Base-by-base conservation (phyloP, 202 grass and related monocot species). In the Dendrocalamus latiflorus region DNA sequence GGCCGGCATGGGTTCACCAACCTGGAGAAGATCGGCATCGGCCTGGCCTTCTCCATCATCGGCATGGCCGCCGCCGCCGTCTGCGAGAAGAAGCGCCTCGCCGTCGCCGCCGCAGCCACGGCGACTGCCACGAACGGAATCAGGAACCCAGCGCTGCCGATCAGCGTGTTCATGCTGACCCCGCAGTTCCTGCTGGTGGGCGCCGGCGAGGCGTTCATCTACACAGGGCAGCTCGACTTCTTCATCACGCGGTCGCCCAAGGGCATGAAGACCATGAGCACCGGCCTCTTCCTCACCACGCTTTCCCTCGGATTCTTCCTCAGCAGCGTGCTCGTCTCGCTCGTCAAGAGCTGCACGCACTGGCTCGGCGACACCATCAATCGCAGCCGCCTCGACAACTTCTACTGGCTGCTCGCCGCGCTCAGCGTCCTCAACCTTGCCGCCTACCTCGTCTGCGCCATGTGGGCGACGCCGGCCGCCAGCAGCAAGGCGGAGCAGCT, bases 241-340 rank as follows among this genome's bases (percentile, higher is more conserved):
- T 98, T 98, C 92, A 94, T 98, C 77, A 94, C 92, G 15, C 75
- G 90, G 56, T 98, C 95, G 16, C 95, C 95, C 21, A 94, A 93
- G 72, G 73, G 95, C 61, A 98, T 98, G 95, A 98, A 98, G 85
- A 98, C 95, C 36, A 94, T 98, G 90, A 98, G 90, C 92, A 98
- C 95, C 1, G 92, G 95, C 3, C 84, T 98, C 13, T 98, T 86
- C 78, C 86, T 98, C 65, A 86, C 95, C 10, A 98, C 95, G 33
- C 82, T 98, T 41, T 93, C 95, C 13, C 84, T 98, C 6, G 95
- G 95, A 15, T 98, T 98, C 85, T 98, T 94, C 71, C 61, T 91
- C 68, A 98, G 95, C 74, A 98, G 90, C 82, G 90, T 88, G 56
- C 77, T 94, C 59, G 95, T 98, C 13, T 94, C 90, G 8, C 65